These are phyloP conservation scores for Neofusicoccum parvum DNA, from an alignment of 2,329 filamentous ascomycete species.

Conservation along the genomic window DNA sequence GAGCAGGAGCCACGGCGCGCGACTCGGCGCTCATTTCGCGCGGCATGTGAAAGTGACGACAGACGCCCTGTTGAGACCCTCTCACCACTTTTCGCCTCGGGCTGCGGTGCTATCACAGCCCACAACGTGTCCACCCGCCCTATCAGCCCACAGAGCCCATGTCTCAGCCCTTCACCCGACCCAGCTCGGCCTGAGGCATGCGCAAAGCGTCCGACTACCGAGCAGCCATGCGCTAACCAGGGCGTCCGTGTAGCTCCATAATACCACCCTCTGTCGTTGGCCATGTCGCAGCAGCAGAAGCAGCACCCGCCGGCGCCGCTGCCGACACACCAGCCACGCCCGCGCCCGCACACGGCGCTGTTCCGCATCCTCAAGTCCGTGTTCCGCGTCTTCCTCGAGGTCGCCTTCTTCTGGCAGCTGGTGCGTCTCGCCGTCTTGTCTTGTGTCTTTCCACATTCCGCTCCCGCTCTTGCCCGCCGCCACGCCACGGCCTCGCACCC, in stretches of 20 bases:
- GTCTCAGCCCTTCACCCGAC: constrained; percentile 11
- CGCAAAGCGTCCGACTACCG: background rate
- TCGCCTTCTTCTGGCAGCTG: constrained; percentile 44
- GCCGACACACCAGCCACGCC: background rate
- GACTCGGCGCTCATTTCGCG: background rate
- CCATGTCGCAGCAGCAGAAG: constrained; percentile 14
- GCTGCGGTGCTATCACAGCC: constrained; percentile 7
- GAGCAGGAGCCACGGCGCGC: background rate
- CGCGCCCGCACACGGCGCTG: background rate
- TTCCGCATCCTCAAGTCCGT: constrained; percentile 32
- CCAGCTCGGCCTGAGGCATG: constrained; percentile 15
- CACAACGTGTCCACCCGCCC: constrained; percentile 3
- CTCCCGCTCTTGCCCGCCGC: background rate
- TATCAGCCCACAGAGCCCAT: background rate
- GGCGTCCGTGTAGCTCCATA: background rate
- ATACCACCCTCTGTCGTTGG: background rate
- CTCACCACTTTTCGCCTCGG: constrained; percentile 17
- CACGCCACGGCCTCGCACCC: background rate
- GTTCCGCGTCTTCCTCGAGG: constrained; percentile 38
- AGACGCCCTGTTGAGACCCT: background rate
- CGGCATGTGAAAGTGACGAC: constrained; percentile 21
- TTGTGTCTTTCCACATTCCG: background rate
- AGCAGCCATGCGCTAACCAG: constrained; percentile 18
- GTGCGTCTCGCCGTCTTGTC: constrained; percentile 30
- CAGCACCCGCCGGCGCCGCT: background rate